A percentile compares a stretch with the other conserved stretches of the same genome.
Evolutionary conservation across 2,329 filamentous ascomycete genomes (phyloP).

Genomic region (Helicocarpus griseus): DNA sequence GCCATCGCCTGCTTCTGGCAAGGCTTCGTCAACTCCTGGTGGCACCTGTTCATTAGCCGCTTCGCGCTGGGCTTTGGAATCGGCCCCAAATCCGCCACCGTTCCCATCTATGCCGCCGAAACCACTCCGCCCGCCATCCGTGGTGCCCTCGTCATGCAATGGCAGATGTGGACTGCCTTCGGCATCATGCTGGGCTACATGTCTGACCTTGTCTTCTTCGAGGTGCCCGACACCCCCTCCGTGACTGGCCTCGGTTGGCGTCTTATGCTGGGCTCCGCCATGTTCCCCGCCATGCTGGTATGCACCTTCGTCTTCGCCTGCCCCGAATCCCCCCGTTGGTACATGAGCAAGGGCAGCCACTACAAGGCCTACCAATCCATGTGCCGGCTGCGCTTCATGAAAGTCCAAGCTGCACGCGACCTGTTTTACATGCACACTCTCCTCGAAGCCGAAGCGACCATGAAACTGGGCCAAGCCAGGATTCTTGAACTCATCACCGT

Average conservation of each 20-base stretch:
- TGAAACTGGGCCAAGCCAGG: conserved; percentile 41
- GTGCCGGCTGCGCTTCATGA: conserved; percentile 33
- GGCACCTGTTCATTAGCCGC: conserved; percentile 59
- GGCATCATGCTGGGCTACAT: conserved; percentile 49
- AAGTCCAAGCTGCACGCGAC: conserved; percentile 36
- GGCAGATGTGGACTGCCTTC: conserved; percentile 53
- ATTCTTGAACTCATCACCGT: conserved; percentile 51
- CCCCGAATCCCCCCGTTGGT: conserved; percentile 43
- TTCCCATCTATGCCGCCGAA: conserved; percentile 69
- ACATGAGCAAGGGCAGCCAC: conserved; percentile 36
- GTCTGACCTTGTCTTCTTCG: conserved; percentile 53
- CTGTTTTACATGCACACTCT: conserved; percentile 43
- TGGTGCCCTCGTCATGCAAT: conserved; percentile 72
- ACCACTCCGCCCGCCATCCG: conserved; percentile 59
- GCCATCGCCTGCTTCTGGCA: conserved; percentile 44
- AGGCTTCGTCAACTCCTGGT: conserved; percentile 61
- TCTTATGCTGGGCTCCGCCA: conserved; percentile 58
- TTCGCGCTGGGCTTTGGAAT: conserved; percentile 69
- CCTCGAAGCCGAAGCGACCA: conserved; percentile 50
- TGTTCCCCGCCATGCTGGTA: conserved; percentile 51
- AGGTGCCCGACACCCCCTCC: conserved; percentile 40
- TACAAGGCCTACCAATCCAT: conserved; percentile 34
- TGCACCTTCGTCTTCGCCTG: conserved; percentile 55
- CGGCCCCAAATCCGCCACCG: conserved; percentile 63
- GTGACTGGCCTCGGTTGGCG: conserved; percentile 56